Evolutionary conservation across 257 asterid species (phyloP).

Genomic region (Parsonsia alboflavescens): DNA sequence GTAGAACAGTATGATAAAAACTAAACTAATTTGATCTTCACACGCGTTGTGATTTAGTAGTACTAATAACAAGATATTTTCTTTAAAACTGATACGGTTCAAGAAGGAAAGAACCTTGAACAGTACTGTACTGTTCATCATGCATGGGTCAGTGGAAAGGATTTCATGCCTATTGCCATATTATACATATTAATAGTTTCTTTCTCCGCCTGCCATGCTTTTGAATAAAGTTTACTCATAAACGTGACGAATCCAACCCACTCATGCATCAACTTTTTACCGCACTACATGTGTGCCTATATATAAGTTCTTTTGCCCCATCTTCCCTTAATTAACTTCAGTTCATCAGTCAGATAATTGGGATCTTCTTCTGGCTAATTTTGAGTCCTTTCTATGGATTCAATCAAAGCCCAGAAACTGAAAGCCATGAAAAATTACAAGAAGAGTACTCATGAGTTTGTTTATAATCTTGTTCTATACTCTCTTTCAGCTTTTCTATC

Average conservation of each 20-base stretch:
- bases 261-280: conserved; percentile 3
- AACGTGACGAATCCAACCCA: conserved; percentile 6
- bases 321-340: conserved; percentile 6
- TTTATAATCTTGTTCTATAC: conserved; percentile 42
- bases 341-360: not conserved
- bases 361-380: not conserved
- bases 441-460: conserved; percentile 28
- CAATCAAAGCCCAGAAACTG: conserved; percentile 29
- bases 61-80: not conserved
- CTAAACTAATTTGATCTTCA: not conserved
- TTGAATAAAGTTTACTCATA: not conserved
- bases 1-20: not conserved
- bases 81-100: no score
- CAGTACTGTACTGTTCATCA: no score
- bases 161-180: not conserved
- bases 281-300: not conserved
- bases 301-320: conserved; percentile 1
- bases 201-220: not conserved
- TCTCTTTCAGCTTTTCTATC: conserved; percentile 38
- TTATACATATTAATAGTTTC: not conserved
- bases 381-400: conserved; percentile 27
- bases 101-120: no score
- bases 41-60: not conserved
- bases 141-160: no score
- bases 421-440: conserved; percentile 38